phyloP scores from a whole-genome alignment of 2,329 filamentous ascomycete genomes.

The Beauveria sp. region DNA sequence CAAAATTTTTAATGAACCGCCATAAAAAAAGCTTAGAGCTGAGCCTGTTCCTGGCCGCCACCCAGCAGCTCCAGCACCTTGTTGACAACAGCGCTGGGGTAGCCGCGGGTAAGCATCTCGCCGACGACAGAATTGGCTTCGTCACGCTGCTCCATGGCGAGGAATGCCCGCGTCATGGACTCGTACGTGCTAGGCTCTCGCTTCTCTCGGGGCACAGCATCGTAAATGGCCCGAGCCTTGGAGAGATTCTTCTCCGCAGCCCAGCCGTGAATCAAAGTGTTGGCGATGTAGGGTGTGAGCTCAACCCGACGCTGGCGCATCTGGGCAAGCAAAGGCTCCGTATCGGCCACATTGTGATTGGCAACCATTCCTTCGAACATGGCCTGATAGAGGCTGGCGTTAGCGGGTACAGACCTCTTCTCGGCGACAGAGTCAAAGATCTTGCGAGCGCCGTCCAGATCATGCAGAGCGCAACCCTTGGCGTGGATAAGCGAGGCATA shows the following conservation, averaged over 20 bases:
- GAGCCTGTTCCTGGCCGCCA: conserved; percentile 36
- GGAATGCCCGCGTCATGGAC: conserved; percentile 91
- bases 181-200: conserved; percentile 98
- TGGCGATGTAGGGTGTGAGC: conserved; percentile 95
- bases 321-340: conserved; percentile 62
- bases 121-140: conserved; percentile 71
- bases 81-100: conserved; percentile 82
- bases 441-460: conserved; percentile 73
- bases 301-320: conserved; percentile 71
- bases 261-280: conserved; percentile 97
- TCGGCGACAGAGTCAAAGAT: conserved; percentile 76
- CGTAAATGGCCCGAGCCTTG: conserved; percentile 73
- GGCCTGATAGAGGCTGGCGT: conserved; percentile 88
- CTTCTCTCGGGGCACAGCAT: conserved; percentile 65
- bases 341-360: conserved; percentile 75
- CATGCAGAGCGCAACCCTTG: conserved; percentile 86
- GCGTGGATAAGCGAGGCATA: conserved; percentile 95
- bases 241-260: conserved; percentile 72
- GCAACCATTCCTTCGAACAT: conserved; percentile 97
- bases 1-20: not conserved
- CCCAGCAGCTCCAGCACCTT: conserved; percentile 90
- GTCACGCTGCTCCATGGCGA: conserved; percentile 73
- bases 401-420: conserved; percentile 58
- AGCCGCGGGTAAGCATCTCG: conserved; percentile 86
- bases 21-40: conserved; percentile 5